These are phyloP conservation scores for Lactarius psammicola DNA, from an alignment of 768 basidiomycete species.

Conservation along the genomic window DNA sequence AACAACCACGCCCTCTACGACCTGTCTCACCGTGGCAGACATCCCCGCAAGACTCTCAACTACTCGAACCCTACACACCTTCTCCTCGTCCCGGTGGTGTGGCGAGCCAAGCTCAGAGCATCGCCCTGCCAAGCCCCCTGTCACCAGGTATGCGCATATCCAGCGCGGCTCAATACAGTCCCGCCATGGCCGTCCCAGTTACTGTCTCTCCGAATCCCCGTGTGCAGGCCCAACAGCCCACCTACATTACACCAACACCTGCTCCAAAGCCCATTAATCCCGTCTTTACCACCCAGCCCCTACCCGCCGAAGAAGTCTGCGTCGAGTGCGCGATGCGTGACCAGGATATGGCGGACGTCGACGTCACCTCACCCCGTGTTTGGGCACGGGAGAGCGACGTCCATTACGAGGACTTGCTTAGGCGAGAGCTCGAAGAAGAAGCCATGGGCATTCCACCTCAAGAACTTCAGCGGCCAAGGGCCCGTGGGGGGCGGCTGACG, in stretches of 20 bases:
- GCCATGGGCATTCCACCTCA: slow-evolving; percentile 49
- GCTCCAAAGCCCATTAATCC: slow-evolving; percentile 59
- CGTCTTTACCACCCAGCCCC: slow-evolving; percentile 50
- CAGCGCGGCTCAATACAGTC: slow-evolving; percentile 5
- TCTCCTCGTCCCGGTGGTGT: slow-evolving; percentile 9
- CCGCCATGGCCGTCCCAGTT: slow-evolving; percentile 42
- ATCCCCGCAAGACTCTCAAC: slow-evolving; percentile 7
- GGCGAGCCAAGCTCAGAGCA: not conserved
- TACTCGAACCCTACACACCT: slow-evolving; percentile 5
- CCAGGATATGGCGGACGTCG: slow-evolving; percentile 95
- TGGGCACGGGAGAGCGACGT: slow-evolving; percentile 93
- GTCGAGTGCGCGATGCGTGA: slow-evolving; percentile 99
- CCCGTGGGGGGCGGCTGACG: slow-evolving; percentile 66
- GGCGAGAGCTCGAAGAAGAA: slow-evolving; percentile 70
- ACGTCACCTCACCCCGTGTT: slow-evolving; percentile 78
- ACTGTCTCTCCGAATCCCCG: slow-evolving; percentile 68
- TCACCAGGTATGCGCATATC: slow-evolving; percentile 21
- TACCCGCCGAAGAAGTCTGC: slow-evolving; percentile 75
- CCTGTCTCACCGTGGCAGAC: slow-evolving; percentile 10
- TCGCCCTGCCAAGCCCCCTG: slow-evolving; percentile 3
- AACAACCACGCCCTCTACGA: slow-evolving; percentile 8
- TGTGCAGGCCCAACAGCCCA: slow-evolving; percentile 73
- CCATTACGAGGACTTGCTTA: slow-evolving; percentile 71
- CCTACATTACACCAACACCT: slow-evolving; percentile 58
- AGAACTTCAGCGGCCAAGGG: slow-evolving; percentile 55